phyloP scores from a whole-genome alignment of 768 basidiomycete genomes.

The Serendipita sp. region DNA sequence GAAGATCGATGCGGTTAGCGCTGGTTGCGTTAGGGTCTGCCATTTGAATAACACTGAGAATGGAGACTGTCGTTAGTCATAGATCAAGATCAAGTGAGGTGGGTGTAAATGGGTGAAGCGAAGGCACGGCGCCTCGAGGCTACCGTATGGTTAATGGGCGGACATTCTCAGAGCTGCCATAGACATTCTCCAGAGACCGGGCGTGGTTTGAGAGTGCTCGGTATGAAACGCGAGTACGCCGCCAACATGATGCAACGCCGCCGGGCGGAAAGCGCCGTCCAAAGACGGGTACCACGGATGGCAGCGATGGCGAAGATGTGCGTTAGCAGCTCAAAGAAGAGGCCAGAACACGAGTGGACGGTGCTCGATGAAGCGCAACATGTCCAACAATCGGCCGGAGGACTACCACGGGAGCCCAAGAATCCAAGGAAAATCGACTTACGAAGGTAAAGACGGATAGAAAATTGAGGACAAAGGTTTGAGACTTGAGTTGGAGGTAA shows the following conservation, averaged over 20 bases:
- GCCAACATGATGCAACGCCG: too few species aligned
- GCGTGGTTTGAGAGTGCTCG: too few species aligned
- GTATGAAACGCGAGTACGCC: too few species aligned
- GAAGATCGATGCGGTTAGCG: slow-evolving; percentile 60
- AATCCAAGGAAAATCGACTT: not conserved
- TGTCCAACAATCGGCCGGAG: not conserved
- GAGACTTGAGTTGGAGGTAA: not conserved
- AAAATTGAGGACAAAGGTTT: not conserved
- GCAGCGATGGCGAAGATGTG: not conserved
- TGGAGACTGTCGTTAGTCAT: slow-evolving; percentile 1
- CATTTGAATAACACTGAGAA: slow-evolving; percentile 26
- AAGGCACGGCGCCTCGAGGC: slow-evolving; percentile 3
- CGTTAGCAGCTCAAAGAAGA: not conserved
- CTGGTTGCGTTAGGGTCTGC: slow-evolving; percentile 39
- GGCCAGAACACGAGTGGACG: not conserved
- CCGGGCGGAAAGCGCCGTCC: too few species aligned
- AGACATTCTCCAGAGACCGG: too few species aligned
- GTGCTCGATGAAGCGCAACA: not conserved
- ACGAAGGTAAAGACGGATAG: not conserved
- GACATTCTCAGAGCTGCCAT: not conserved
- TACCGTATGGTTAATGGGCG: not conserved
- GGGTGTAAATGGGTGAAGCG: not conserved
- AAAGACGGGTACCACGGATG: not conserved
- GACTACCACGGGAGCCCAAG: too few species aligned
- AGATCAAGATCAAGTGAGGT: slow-evolving; percentile 2